Evolutionary conservation across 2,329 filamentous ascomycete species (phyloP), one percentile per base, ranked within the genome.

Genomic region (Ophiocordyceps robertsii): DNA sequence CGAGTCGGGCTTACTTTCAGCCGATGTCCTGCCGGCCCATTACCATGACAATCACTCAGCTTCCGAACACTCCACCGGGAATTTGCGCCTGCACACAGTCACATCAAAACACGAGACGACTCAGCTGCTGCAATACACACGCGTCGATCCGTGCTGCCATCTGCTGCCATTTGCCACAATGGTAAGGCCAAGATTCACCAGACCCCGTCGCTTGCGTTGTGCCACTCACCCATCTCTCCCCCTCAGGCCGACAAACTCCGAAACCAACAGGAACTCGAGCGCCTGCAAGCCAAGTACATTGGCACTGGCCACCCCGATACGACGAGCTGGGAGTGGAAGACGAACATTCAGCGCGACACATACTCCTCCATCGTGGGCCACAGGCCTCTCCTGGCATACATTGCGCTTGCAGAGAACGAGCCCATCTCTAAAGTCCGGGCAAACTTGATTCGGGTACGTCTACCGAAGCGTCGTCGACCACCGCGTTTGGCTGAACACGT

Each of bases 301-400:
- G 92, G 92, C 53, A 96, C 92, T 4, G 92, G 92, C 21, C 89
- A 95, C 63, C 86, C 90, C 37, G 92, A 98, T 67, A 96, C 90
- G 13, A 94, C 88, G 24, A 93, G 87, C 63, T 92, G 92, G 80
- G 92, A 98, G 67, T 98, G 89, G 88, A 83, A 83, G 40, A 89
- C 84, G 46, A 98, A 96, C 68, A 90, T 96, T 58, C 77, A 88
- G 59, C 88, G 92, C 60, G 92, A 98, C 68, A 93, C 83, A 19
- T 89, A 90, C 59, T 78, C 88, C 17, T 88, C 81, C 48, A 89
- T 94, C 55, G 75, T 92, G 49, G 92, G 92, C 17, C 92, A 98
- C 60, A 84, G 88, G 14, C 84, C 88, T 8, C 72, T 95, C 46
- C 72, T 96, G 14, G 79, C 84, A 33, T 95, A 95, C 62, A 88